Evolutionary conservation across 148 eudicot species (phyloP).

Genomic region (Cornus suecica): DNA sequence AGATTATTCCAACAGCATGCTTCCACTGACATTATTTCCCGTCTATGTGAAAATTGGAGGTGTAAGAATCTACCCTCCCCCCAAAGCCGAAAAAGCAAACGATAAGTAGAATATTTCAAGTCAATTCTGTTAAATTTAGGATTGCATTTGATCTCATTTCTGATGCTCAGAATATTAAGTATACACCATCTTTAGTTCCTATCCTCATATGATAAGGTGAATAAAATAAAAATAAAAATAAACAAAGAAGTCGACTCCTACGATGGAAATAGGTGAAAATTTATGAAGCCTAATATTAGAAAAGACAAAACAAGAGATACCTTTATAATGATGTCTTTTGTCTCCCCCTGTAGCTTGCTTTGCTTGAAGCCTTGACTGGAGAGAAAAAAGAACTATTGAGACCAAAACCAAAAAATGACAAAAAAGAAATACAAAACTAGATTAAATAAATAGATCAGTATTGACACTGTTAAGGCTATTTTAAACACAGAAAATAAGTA

Average conservation of each 20-base stretch:
- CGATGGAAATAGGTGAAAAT: no score
- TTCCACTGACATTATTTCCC: background rate
- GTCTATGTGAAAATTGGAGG: background rate
- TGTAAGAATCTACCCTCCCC: background rate
- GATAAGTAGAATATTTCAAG: background rate
- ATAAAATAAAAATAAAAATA: no score
- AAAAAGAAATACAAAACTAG: background rate
- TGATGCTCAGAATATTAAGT: background rate
- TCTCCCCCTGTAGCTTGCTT: constrained; percentile 71
- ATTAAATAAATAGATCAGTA: no score
- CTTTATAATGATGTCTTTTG: constrained; percentile 82
- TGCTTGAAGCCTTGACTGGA: constrained; percentile 92
- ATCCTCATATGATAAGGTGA: background rate
- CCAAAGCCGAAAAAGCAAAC: background rate
- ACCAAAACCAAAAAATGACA: background rate
- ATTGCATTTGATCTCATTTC: background rate
- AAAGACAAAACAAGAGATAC: constrained; percentile 27
- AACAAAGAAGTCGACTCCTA: no score
- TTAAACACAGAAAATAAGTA: no score
- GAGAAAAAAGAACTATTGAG: background rate
- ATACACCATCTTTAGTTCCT: background rate
- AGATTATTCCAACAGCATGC: background rate
- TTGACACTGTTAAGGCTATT: no score
- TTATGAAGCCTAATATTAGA: background rate
- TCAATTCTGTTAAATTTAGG: background rate